These are phyloP conservation scores for Somion occarium DNA, from an alignment of 1,284 basidiomycete genomes.

Conservation along the genomic window DNA sequence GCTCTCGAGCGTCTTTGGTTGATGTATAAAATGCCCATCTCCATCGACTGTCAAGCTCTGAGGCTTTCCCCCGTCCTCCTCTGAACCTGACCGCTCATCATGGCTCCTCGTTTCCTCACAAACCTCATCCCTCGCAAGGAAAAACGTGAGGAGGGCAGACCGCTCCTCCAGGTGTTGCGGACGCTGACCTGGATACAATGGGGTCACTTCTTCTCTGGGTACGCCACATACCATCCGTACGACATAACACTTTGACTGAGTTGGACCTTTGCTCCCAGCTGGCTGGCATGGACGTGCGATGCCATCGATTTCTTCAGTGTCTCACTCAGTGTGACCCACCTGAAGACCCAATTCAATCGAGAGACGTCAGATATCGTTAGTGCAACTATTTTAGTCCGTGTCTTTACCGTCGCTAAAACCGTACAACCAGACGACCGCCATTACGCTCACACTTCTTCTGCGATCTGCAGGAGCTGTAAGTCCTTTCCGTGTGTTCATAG, in stretches of 20 bases:
- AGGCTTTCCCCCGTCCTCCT: background rate
- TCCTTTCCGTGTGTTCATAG: constrained; percentile 3
- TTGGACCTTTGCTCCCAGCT: constrained; percentile 48
- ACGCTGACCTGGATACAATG: constrained; percentile 41
- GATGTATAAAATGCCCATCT: background rate
- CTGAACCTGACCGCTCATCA: constrained; percentile 10
- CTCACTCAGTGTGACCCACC: constrained; percentile 60
- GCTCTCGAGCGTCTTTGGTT: background rate
- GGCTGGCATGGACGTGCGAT: constrained; percentile 79
- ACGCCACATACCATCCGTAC: constrained; percentile 12
- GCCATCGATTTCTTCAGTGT: constrained; percentile 85
- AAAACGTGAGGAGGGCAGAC: constrained; percentile 23
- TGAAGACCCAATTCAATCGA: constrained; percentile 51
- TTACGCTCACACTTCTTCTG: constrained; percentile 92
- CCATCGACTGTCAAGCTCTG: background rate
- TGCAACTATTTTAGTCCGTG: background rate
- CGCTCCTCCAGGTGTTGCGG: constrained; percentile 33
- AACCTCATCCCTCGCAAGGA: constrained; percentile 37
- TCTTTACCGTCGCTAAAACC: background rate
- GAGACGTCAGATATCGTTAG: constrained; percentile 48
- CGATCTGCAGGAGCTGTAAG: constrained; percentile 79
- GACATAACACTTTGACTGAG: background rate
- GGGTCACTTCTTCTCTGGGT: constrained; percentile 44
- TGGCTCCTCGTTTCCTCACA: constrained; percentile 28
- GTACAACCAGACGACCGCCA: constrained; percentile 61